Base-by-base conservation (phyloP, 768 basidiomycete species). In the Cystobasidium ongulense region DNA sequence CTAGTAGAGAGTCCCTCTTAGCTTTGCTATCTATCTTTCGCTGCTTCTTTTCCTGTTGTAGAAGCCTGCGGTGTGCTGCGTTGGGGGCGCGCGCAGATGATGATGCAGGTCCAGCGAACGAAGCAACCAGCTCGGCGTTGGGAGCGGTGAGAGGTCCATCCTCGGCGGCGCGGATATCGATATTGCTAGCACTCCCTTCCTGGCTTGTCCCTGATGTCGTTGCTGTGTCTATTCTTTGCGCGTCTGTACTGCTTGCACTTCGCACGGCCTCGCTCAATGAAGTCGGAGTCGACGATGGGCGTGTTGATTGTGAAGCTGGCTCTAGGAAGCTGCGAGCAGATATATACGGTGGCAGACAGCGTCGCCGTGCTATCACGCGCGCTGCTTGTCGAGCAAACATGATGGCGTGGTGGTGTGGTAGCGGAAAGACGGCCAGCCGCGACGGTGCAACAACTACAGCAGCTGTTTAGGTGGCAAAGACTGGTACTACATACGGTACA, bases 11-110 rank as follows among this genome's bases (percentile, higher is more conserved):
- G 36, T 64, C 63, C 31, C 18, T 46, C 27, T 27, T 36, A 54
- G 2, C 2, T 43, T 52, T 46, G 66, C 39, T 29, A 21, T 68
- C 39, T 10, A 11, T 43, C n/a, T 36, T 35, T 18, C 50, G 46
- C 66, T 38, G 63, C 33, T 38, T 64, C 38, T 27, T 27, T 23
- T 64, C 63, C 38, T 36, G 35, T 35, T 64, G 36, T 38, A 64
- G 23, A 10, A 64, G 63, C 63, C 39, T 64, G 35, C 63, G 63
- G 23, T 64, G 63, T 29, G 63, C 63, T 15, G 63, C 36, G 38
- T 64, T 64, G 25, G 57, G 57, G 38, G 25, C 36, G 11, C 36
- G 25, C 38, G 63, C 11, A 64, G 63, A 25, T 23, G 36, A 31
- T 23, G 36, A 31, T 21, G 63, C 25, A 27, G 63, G 35, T 29